Evolutionary conservation across 2,329 filamentous ascomycete genomes (phyloP).

Genomic region (Alternaria brassicicola): DNA sequence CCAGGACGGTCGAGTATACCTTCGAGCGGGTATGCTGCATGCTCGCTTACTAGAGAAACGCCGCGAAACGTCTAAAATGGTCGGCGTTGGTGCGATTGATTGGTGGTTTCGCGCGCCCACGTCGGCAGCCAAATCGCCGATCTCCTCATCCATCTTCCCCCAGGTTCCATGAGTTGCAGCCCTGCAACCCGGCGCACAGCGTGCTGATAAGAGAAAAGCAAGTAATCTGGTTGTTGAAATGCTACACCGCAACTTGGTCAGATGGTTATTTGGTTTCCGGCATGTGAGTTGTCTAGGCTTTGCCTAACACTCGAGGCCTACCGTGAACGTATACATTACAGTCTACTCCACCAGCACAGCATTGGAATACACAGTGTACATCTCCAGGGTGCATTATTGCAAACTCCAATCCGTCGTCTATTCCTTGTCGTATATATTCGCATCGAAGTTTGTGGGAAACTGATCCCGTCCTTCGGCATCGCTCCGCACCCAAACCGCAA

Average conservation of each 20-base stretch:
- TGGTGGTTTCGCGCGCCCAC: conserved; percentile 2
- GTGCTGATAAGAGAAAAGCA: conserved; percentile 5
- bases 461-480: conserved; percentile 56
- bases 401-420: neutral
- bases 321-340: neutral
- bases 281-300: neutral
- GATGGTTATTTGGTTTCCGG: neutral
- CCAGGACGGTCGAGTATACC: conserved; percentile 3
- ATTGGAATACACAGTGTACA: neutral
- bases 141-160: conserved; percentile 12
- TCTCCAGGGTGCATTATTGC: neutral
- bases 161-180: conserved; percentile 13
- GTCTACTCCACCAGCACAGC: no score
- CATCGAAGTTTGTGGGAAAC: conserved; percentile 46
- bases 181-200: neutral
- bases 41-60: conserved; percentile 18
- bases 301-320: neutral
- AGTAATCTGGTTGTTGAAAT: neutral
- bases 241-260: neutral
- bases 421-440: conserved; percentile 41
- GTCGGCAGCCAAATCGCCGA: conserved; percentile 2
- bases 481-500: conserved; percentile 67
- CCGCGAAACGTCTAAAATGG: conserved; percentile 16
- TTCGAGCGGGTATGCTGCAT: conserved; percentile 11
- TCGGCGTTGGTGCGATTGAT: conserved; percentile 3